These are phyloP conservation scores for Clonostachys rosea DNA, from an alignment of 2,329 filamentous ascomycete genomes.

Conservation along the genomic window DNA sequence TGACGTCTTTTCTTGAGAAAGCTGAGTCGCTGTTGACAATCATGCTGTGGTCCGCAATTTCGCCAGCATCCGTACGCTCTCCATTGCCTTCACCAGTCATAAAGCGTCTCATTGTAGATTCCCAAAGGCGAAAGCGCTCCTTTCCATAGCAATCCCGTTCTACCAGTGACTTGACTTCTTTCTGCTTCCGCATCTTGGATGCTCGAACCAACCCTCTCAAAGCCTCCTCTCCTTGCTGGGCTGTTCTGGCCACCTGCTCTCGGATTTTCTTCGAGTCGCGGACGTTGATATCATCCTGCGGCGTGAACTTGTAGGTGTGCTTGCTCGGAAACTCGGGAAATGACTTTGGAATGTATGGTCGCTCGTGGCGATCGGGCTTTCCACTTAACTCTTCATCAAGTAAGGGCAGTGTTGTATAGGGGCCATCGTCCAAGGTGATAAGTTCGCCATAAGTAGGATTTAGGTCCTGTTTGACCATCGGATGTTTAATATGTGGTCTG, in stretches of 20 bases:
- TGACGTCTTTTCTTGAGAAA: constrained; percentile 49
- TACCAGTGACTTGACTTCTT: constrained; percentile 54
- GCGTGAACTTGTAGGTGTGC: constrained; percentile 59
- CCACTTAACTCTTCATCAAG: constrained; percentile 54
- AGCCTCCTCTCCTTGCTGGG: constrained; percentile 58
- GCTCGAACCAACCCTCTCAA: constrained; percentile 54
- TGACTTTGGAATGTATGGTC: constrained; percentile 50
- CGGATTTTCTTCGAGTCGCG: constrained; percentile 53
- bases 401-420: constrained; percentile 35
- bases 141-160: constrained; percentile 46
- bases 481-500: constrained; percentile 51
- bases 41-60: constrained; percentile 60
- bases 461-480: constrained; percentile 34
- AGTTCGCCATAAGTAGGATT: constrained; percentile 30
- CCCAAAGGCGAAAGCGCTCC: constrained; percentile 56
- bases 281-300: constrained; percentile 38
- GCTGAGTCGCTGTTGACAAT: constrained; percentile 54
- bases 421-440: constrained; percentile 28
- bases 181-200: constrained; percentile 60
- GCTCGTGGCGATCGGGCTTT: constrained; percentile 47
- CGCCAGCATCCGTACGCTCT: constrained; percentile 30
- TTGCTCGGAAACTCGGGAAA: constrained; percentile 61
- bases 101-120: constrained; percentile 54
- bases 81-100: constrained; percentile 26
- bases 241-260: constrained; percentile 53